A percentile compares a stretch with the other conserved stretches of the same genome.
Conservation (phyloP, 2,329 filamentous ascomycete genomes). For the Nannizzia gypsea region DNA sequence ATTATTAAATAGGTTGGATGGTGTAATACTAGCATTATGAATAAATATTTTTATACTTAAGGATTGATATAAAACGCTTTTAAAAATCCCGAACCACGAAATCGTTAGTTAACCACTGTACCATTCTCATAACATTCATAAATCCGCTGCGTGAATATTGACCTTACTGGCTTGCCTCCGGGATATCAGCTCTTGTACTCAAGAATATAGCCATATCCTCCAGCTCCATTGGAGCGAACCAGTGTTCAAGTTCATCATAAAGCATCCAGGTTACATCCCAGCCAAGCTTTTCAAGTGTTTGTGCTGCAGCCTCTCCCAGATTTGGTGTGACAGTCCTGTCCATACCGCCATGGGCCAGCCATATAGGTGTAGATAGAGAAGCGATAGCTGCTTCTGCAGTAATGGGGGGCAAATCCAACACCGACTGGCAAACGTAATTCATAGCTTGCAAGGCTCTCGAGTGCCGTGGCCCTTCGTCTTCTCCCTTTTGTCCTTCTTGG, state of each 20-base stretch:
- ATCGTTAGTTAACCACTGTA: neutral
- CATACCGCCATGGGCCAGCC: constrained; percentile 11
- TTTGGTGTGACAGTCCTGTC: constrained; percentile 9
- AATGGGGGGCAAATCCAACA: constrained; percentile 11
- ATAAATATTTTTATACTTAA: neutral
- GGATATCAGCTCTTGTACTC: constrained; percentile 10
- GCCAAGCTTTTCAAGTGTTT: constrained; percentile 12
- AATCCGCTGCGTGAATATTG: neutral
- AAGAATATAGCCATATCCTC: constrained; percentile 15
- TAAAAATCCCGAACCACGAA: too few species aligned
- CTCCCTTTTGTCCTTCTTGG: neutral
- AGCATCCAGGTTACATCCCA: constrained; percentile 15
- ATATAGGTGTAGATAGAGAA: constrained; percentile 10
- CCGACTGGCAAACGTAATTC: constrained; percentile 9
- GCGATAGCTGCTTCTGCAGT: neutral
- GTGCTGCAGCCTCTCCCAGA: constrained; percentile 10
- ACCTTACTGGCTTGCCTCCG: neutral
- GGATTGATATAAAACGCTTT: neutral
- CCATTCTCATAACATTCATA: neutral
- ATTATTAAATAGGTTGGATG: constrained; percentile 1
- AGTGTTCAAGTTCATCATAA: constrained; percentile 15
- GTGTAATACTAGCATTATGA: constrained; percentile 1
- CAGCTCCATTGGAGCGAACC: constrained; percentile 13
- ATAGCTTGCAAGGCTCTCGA: constrained; percentile 3
- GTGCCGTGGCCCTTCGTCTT: neutral